Percentiles rank a stretch among this genome's conserved stretches.
These are phyloP conservation scores for Cantharellus cinnabarinus DNA, from an alignment of 768 basidiomycete genomes.

Conservation along the genomic window DNA sequence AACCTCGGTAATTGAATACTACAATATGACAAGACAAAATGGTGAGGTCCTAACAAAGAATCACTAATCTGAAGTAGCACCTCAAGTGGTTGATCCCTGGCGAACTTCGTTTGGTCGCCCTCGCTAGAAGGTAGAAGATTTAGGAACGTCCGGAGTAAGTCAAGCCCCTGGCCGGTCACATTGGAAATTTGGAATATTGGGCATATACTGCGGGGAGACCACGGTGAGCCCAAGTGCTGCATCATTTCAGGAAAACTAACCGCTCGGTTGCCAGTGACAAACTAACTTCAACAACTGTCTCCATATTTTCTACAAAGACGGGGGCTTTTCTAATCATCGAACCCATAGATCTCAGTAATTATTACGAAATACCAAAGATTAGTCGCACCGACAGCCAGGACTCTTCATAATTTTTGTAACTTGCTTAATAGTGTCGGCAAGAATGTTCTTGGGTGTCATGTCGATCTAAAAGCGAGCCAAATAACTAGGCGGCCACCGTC, in stretches of 20 bases:
- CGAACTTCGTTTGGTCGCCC: conserved; percentile 61
- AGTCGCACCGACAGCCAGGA: conserved; percentile 67
- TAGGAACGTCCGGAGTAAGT: conserved; percentile 67
- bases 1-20: conserved; percentile 65
- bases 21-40: background rate
- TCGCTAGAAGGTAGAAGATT: conserved; percentile 83
- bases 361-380: background rate
- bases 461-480: conserved; percentile 41
- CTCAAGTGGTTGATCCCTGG: conserved; percentile 60
- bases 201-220: conserved; percentile 30
- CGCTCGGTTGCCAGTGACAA: conserved; percentile 52
- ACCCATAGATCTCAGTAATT: background rate
- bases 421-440: conserved; percentile 82
- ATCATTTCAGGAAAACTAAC: conserved; percentile 19
- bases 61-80: conserved; percentile 18
- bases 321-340: conserved; percentile 40
- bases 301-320: conserved; percentile 64
- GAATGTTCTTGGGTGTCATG: conserved; percentile 87
- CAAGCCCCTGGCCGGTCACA: conserved; percentile 82
- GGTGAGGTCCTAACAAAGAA: background rate
- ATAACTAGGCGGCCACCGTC: background rate
- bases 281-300: conserved; percentile 62
- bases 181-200: conserved; percentile 88
- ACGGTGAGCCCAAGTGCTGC: background rate
- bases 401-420: conserved; percentile 80